phyloP scores from a whole-genome alignment of 257 asterid species.

The Nicotiana undulata region DNA sequence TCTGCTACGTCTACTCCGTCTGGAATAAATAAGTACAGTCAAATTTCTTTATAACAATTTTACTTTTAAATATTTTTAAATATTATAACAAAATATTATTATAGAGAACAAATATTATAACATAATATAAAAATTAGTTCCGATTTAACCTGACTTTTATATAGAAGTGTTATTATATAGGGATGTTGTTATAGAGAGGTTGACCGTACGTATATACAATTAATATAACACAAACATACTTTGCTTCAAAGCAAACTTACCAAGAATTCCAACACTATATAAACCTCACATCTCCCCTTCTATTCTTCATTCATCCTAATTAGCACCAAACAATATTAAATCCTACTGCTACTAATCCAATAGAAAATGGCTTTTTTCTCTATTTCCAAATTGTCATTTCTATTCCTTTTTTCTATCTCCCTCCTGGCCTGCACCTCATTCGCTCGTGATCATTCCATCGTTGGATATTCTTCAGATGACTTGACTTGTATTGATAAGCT shows the following conservation, averaged over 20 bases:
- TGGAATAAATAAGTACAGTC: too few relatives aligned
- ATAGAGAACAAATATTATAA: too few relatives aligned
- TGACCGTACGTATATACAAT: neutral
- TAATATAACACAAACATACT: slow-evolving; percentile 10
- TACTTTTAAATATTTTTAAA: too few relatives aligned
- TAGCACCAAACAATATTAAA: slow-evolving; percentile 15
- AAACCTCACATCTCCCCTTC: slow-evolving; percentile 13
- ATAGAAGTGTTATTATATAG: too few relatives aligned
- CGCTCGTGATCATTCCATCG: slow-evolving; percentile 47
- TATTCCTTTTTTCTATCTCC: slow-evolving; percentile 16
- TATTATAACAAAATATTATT: too few relatives aligned
- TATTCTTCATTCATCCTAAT: slow-evolving; percentile 10
- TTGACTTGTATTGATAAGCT: slow-evolving; percentile 46
- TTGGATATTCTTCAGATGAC: slow-evolving; percentile 51
- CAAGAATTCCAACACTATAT: slow-evolving; percentile 1
- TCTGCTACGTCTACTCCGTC: neutral
- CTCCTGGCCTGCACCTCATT: slow-evolving; percentile 16
- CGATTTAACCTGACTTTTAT: too few relatives aligned
- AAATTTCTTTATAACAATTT: too few relatives aligned
- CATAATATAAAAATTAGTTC: too few relatives aligned
- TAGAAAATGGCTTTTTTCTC: slow-evolving; percentile 33
- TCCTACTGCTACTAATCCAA: neutral
- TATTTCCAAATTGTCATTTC: slow-evolving; percentile 26
- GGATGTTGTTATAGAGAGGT: too few relatives aligned
- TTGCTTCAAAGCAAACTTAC: slow-evolving; percentile 26